Evolutionary conservation across 1,139 yeast genomes (phyloP).

Genomic region (Kluyveromyces marxianus): DNA sequence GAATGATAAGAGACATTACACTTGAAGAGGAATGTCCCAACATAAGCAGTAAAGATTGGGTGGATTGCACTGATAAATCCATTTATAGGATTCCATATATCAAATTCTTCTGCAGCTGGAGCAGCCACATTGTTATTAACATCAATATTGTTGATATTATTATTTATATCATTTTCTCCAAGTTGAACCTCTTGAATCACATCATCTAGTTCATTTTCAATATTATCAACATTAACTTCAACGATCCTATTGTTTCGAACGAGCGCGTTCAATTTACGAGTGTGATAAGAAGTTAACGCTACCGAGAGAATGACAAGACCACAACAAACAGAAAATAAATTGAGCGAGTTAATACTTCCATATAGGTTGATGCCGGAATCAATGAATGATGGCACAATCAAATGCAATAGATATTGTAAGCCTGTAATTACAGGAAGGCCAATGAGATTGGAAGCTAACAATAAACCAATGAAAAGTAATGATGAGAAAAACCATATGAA

Average conservation of each 20-base stretch:
- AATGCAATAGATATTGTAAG: neutral
- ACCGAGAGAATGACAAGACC: slow-evolving; percentile 1
- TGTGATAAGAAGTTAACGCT: neutral
- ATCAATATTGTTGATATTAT: neutral
- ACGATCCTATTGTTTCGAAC: neutral
- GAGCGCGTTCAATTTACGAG: neutral
- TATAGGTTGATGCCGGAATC: neutral
- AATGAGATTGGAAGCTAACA: slow-evolving; percentile 34
- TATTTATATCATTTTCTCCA: neutral
- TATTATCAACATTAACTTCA: neutral
- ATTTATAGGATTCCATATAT: neutral
- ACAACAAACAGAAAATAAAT: slow-evolving; percentile 2
- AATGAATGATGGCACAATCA: neutral
- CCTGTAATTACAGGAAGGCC: slow-evolving; percentile 28
- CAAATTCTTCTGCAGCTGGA: neutral
- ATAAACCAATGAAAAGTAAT: slow-evolving; percentile 36
- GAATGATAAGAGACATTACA: neutral
- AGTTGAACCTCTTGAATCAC: neutral
- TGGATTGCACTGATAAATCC: neutral
- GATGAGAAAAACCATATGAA: slow-evolving; percentile 69
- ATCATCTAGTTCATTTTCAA: neutral
- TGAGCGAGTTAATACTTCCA: neutral
- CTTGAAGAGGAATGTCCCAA: neutral
- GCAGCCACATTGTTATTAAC: neutral
- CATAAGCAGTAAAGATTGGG: neutral